Conservation (phyloP, 306 rosid genomes). For the Citrullus amarus region DNA sequence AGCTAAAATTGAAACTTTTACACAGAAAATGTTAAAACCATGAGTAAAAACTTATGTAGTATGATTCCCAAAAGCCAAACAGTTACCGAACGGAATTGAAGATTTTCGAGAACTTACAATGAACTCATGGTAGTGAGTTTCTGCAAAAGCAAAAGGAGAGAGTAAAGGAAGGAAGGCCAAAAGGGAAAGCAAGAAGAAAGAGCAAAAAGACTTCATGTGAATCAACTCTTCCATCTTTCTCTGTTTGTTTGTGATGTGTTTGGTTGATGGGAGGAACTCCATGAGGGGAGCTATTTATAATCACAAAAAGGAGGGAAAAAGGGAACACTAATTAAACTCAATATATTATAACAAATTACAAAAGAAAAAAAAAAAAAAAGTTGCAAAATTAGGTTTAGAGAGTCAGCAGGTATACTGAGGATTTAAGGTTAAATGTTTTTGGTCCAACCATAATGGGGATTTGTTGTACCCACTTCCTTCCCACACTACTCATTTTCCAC, state of each 20-base stretch:
- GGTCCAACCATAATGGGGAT: constrained; percentile 46
- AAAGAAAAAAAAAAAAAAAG: not conserved
- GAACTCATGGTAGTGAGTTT: constrained; percentile 64
- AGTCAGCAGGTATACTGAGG: constrained; percentile 15
- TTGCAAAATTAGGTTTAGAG: constrained; percentile 27
- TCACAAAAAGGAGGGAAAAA: not conserved
- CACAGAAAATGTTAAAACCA: too few relatives aligned
- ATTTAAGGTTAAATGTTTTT: constrained; percentile 10
- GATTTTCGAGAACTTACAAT: constrained; percentile 35
- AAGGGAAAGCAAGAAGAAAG: constrained; percentile 27
- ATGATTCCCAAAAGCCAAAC: too few relatives aligned
- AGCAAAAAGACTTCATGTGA: constrained; percentile 13
- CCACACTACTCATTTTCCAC: not conserved
- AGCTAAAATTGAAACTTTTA: too few relatives aligned
- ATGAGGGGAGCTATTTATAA: constrained; percentile 14
- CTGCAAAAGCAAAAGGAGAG: constrained; percentile 28
- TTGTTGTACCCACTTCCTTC: constrained; percentile 72
- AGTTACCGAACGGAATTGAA: too few relatives aligned
- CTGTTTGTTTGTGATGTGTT: not conserved
- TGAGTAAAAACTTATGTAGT: too few relatives aligned
- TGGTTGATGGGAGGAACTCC: constrained; percentile 10
- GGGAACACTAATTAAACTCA: not conserved
- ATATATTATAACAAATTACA: not conserved
- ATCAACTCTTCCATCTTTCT: constrained; percentile 27
- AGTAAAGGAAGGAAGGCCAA: constrained; percentile 27